phyloP scores from a whole-genome alignment of 23 red algal genomes.

The Agarophyton chilense region DNA sequence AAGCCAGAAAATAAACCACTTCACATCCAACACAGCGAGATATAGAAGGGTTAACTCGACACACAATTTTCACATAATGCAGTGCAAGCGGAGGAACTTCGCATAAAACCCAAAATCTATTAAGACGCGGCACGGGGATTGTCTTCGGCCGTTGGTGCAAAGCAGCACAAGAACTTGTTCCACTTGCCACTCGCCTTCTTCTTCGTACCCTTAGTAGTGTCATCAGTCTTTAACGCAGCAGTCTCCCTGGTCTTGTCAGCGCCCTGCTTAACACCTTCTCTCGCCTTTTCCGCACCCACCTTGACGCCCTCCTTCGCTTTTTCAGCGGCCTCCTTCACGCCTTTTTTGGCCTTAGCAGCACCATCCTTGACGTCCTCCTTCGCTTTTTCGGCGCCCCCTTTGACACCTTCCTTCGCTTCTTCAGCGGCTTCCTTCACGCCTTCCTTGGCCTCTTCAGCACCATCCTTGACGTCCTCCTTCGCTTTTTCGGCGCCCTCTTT shows the following conservation, averaged over 20 bases:
- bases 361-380: slow-evolving; percentile 10
- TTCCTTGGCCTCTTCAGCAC: neutral
- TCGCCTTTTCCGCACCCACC: neutral
- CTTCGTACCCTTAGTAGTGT: neutral
- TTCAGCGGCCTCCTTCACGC: no score
- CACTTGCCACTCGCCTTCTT: slow-evolving; percentile 24
- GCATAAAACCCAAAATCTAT: neutral
- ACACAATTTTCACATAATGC: slow-evolving; percentile 5
- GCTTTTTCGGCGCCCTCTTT: slow-evolving; percentile 2
- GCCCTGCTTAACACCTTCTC: no score
- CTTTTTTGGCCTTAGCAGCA: neutral
- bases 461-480: neutral
- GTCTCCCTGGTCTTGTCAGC: no score
- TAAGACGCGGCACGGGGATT: neutral
- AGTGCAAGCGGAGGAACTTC: neutral
- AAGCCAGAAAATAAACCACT: neutral
- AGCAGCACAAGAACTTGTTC: slow-evolving; percentile 33
- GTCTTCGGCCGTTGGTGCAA: neutral
- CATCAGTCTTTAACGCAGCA: neutral
- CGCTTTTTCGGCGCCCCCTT: neutral
- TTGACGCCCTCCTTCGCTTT: slow-evolving; percentile 9
- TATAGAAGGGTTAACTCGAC: neutral
- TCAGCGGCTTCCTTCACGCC: neutral
- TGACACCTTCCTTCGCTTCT: neutral
- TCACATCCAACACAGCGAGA: neutral